These are phyloP conservation scores for Aeminium ludgeri DNA, from an alignment of 495 filamentous ascomycete genomes.

Conservation along the genomic window DNA sequence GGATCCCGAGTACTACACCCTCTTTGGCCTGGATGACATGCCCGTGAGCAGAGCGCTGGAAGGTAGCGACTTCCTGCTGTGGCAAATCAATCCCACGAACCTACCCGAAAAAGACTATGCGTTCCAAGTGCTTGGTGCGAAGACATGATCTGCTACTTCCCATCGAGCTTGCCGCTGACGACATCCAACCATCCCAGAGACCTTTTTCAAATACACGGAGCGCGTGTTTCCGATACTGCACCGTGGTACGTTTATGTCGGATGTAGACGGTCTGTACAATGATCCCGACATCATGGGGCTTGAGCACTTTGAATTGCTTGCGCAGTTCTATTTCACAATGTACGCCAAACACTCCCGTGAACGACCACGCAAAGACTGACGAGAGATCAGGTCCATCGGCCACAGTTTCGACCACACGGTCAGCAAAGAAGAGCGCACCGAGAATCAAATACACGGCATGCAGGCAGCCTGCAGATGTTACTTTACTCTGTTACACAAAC, in stretches of 20 bases:
- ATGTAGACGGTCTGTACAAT: neutral
- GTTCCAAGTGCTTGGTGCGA: neutral
- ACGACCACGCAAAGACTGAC: too few species aligned
- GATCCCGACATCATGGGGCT: neutral
- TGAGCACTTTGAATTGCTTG: neutral
- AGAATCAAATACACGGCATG: neutral
- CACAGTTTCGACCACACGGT: neutral
- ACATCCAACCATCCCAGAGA: neutral
- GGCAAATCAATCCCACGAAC: neutral
- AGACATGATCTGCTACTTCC: neutral
- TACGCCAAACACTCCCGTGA: too few species aligned
- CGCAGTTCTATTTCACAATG: slow-evolving; percentile 1
- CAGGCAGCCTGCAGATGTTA: neutral
- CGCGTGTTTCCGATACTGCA: neutral
- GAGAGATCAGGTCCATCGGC: neutral
- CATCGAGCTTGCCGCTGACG: neutral
- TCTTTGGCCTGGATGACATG: neutral
- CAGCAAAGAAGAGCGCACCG: neutral
- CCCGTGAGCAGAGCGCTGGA: neutral
- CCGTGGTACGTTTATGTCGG: neutral
- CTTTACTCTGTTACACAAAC: neutral
- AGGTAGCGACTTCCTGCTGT: neutral
- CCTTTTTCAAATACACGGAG: slow-evolving; percentile 1
- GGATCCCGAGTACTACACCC: slow-evolving; percentile 1
- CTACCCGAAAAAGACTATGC: neutral